These are phyloP conservation scores for Allodekkera sacchari DNA, from an alignment of 805 yeast species.

Conservation along the genomic window DNA sequence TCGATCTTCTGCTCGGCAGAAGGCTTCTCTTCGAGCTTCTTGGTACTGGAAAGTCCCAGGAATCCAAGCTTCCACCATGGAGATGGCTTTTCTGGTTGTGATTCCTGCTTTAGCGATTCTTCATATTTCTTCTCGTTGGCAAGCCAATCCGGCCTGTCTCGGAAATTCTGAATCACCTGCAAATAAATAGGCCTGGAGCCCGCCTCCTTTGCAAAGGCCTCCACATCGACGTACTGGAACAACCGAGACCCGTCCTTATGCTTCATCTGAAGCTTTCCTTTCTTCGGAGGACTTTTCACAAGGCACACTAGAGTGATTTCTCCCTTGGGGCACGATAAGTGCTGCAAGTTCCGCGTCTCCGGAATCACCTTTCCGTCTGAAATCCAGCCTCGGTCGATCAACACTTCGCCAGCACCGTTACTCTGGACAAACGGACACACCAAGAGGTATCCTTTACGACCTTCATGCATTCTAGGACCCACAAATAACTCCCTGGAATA, in stretches of 20 bases:
- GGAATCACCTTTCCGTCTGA: conserved; percentile 57
- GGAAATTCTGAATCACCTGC: conserved; percentile 62
- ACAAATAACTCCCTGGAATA: conserved; percentile 84
- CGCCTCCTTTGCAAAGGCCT: conserved; percentile 65
- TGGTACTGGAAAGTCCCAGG: conserved; percentile 10
- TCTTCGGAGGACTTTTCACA: conserved; percentile 57
- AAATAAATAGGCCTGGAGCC: conserved; percentile 67
- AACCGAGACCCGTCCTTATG: conserved; percentile 57
- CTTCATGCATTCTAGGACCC: conserved; percentile 78
- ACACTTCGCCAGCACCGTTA: conserved; percentile 66
- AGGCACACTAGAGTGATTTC: conserved; percentile 67
- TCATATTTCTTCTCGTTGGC: conserved; percentile 7
- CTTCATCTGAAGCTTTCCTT: conserved; percentile 60
- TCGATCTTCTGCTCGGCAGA: conserved; percentile 4
- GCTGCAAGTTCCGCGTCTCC: conserved; percentile 46
- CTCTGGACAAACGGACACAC: conserved; percentile 75
- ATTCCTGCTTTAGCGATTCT: conserved; percentile 2
- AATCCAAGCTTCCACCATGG: conserved; percentile 22
- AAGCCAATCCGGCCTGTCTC: conserved; percentile 50
- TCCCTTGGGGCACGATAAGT: conserved; percentile 66
- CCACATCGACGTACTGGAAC: conserved; percentile 75
- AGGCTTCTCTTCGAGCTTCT: neutral
- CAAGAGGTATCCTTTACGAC: conserved; percentile 66
- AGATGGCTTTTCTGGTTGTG: neutral
- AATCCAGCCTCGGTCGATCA: conserved; percentile 92